Percentiles rank a stretch among this genome's conserved stretches.
These are phyloP conservation scores for Biscogniauxia mediterranea DNA, from an alignment of 2,329 filamentous ascomycete genomes.

Conservation along the genomic window DNA sequence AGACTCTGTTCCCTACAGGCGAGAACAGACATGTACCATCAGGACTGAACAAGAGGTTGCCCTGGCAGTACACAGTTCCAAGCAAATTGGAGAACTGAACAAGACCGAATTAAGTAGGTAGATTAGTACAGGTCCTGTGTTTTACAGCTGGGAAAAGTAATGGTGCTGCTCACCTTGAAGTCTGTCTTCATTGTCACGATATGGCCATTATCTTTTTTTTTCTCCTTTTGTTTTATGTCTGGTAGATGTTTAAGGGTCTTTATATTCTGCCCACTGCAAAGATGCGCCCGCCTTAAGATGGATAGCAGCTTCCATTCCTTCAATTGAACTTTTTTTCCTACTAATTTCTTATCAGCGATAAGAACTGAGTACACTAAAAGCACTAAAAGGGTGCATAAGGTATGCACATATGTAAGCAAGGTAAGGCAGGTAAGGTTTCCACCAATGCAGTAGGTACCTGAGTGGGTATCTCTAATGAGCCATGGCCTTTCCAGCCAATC, in stretches of 20 bases:
- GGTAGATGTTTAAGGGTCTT: neutral
- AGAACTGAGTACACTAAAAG: slow-evolving; percentile 13
- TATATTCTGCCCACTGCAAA: neutral
- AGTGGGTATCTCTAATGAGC: neutral
- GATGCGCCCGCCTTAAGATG: neutral
- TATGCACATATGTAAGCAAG: no score
- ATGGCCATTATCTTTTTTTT: slow-evolving; percentile 19
- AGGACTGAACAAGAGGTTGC: slow-evolving; percentile 93
- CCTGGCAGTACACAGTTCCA: slow-evolving; percentile 96
- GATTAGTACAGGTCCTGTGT: neutral
- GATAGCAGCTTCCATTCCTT: neutral
- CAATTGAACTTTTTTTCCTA: slow-evolving; percentile 27
- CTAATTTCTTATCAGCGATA: slow-evolving; percentile 29
- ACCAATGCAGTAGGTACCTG: slow-evolving; percentile 2
- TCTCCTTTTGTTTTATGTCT: no score
- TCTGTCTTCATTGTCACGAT: slow-evolving; percentile 88
- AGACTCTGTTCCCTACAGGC: slow-evolving; percentile 92
- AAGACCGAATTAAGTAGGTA: neutral
- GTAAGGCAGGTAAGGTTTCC: slow-evolving; percentile 1
- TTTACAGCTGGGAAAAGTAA: neutral
- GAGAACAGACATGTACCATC: slow-evolving; percentile 96
- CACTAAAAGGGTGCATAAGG: no score
- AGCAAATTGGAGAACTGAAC: slow-evolving; percentile 92
- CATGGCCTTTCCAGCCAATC: neutral
- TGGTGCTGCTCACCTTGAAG: slow-evolving; percentile 71